phyloP scores from a whole-genome alignment of 164 flowering plant species.

The Houttuynia cordata region DNA sequence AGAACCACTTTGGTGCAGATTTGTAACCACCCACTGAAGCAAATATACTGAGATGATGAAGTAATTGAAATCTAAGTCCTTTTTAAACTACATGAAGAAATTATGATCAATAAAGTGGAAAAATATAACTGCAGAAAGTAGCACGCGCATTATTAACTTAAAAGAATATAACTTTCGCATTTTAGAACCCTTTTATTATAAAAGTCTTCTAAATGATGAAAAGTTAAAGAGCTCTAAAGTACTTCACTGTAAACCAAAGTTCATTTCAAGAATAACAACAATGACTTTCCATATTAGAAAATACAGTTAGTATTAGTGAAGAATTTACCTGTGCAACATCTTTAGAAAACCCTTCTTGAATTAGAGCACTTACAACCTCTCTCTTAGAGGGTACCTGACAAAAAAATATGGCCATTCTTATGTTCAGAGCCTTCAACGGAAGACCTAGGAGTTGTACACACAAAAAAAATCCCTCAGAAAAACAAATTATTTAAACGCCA shows the following conservation, averaged over 20 bases:
- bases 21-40: constrained; percentile 92
- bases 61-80: too few species aligned
- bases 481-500: too few species aligned
- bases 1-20: constrained; percentile 50
- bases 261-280: neutral
- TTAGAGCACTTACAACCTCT: constrained; percentile 53
- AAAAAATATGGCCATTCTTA: neutral
- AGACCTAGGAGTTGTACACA: neutral
- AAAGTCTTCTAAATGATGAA: too few species aligned
- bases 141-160: too few species aligned
- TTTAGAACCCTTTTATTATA: too few species aligned
- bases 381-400: constrained; percentile 65
- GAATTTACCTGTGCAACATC: constrained; percentile 93
- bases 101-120: too few species aligned
- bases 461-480: neutral
- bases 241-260: too few species aligned
- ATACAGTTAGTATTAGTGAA: neutral
- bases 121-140: too few species aligned
- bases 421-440: neutral
- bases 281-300: too few species aligned
- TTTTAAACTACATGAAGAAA: too few species aligned
- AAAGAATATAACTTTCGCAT: neutral
- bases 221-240: too few species aligned
- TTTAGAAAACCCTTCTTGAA: constrained; percentile 63
- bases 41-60: neutral